Base-by-base conservation (phyloP, 352 stramenopile genomes). In the Phytopythium helicoides region DNA sequence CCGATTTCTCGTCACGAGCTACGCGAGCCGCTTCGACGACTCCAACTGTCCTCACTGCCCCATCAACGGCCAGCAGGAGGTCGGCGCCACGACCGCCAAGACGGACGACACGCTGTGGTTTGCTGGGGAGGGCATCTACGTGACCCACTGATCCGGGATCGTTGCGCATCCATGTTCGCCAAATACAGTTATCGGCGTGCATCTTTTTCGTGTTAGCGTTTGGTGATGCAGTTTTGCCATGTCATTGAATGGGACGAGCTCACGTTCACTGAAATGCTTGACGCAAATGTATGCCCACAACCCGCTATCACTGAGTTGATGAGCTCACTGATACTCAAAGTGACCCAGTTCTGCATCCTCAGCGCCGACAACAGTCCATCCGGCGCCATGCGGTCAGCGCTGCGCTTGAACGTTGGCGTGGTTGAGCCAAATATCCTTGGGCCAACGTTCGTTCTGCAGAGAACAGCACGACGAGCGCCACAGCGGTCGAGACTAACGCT, bases 61-160 rank as follows among this genome's bases (percentile, higher is more conserved):
- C 42, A 94, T 94, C 61, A 89, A 91, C 55, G 84, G 84, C 18
- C 84, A 94, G 62, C 84, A 94, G 58, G 79, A 94, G 66, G 84
- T 94, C 37, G 92, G 79, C 54, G 73, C 73, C 1, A 76, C 54
- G 31, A 55, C 67, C n/a, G 60, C 68, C 15, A 73, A 68, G 46
- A 57, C 63, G n/a, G 76, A 80, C 33, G 58, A 65, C 47, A 81
- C 79, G 46, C 55, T 90, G 23, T 94, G 84, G 84, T 91, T 87
- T 38, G 84, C 84, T 31, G 81, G 68, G 44, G 84, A 94, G 50
- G 84, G 84, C 37, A 89, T 94, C 50, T 94, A 94, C 76, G 67
- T 89, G 46, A 76, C 74, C 26, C 62, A 83, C 34, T 86, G 60
- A 62, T 49, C 19, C 21, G 1, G n/a, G n/a, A n/a, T n/a, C n/a